phyloP scores from a whole-genome alignment of 441 rosid genomes.

The Jatropha podagrica region DNA sequence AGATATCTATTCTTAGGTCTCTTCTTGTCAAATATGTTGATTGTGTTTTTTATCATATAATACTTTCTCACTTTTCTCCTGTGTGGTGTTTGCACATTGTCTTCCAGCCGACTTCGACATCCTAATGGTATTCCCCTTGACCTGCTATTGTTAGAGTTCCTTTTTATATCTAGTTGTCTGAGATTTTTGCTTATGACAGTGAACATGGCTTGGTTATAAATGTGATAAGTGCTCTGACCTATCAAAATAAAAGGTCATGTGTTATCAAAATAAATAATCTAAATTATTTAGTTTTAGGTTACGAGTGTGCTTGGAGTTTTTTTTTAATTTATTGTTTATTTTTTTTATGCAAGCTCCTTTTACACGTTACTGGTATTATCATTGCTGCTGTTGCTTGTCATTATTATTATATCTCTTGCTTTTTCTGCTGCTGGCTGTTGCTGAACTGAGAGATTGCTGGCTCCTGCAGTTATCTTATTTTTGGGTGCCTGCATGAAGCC shows the following conservation, averaged over 20 bases:
- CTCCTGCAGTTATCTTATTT: conserved; percentile 84
- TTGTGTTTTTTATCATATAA: conserved; percentile 24
- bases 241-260: not conserved
- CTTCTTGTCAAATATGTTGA: conserved; percentile 26
- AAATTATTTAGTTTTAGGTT: not conserved
- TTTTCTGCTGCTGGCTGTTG: not conserved
- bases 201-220: not conserved
- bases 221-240: not conserved
- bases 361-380: not conserved
- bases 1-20: conserved; percentile 96
- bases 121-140: conserved; percentile 77
- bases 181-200: conserved; percentile 7
- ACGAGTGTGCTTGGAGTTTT: not conserved
- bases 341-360: not conserved
- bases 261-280: not conserved
- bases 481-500: conserved; percentile 97
- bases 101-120: conserved; percentile 91
- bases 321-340: not conserved
- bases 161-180: conserved; percentile 8
- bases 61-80: conserved; percentile 41
- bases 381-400: not conserved
- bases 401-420: not conserved
- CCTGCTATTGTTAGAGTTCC: conserved; percentile 20
- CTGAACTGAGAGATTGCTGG: conserved; percentile 2
- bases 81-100: conserved; percentile 28